Base-by-base conservation (phyloP, 2,329 filamentous ascomycete species). In the Scedosporium minutisporum region DNA sequence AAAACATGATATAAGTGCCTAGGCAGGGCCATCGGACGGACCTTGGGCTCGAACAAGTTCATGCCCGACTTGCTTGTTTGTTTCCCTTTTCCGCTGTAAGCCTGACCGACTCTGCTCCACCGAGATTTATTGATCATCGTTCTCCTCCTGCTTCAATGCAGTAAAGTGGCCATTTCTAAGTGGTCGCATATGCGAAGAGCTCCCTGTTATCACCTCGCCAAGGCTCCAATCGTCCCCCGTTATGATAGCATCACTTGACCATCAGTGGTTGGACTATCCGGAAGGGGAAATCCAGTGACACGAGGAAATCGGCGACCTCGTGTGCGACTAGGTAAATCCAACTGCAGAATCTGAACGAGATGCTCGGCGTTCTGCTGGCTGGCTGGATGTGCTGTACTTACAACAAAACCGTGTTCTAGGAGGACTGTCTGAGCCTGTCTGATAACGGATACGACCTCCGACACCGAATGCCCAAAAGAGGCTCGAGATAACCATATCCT, bases 251-350 rank as follows among this genome's bases (percentile, higher is more conserved):
- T 59, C 57, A 59, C 29, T 42, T 59, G 57, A 59, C 27, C 57
- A 25, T 23, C 57, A 42, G 33, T 59, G 57, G 57, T 38, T 59
- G 57, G 57, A 42, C 21, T 42, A 25, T 42, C 57, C 57, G 6
- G 38, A 59, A 42, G 57, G 23, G 57, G 57, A 59, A 42, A 25
- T 16, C 57, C 57, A 59, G 33, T 59, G 57, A 59, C 33, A 59
- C 18, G 29, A 46, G 38, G 16, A n/a, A 25, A n/a, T 59, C 38
- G 9, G 38, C 33, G 41, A 16, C 57, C 38, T 42, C 18, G 57
- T 41, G 25, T 29, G 51, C 12, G 25, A 12, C 16, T 3, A 48
- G 44, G 44, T 48, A 48, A 48, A 48, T 48, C 44, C n/a, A 18
- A 18, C 44, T 48, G 44, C 44, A 48, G 9, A 7, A 48, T 48